phyloP scores from a whole-genome alignment of 2,329 filamentous ascomycete species.

The Rutstroemia sp. region DNA sequence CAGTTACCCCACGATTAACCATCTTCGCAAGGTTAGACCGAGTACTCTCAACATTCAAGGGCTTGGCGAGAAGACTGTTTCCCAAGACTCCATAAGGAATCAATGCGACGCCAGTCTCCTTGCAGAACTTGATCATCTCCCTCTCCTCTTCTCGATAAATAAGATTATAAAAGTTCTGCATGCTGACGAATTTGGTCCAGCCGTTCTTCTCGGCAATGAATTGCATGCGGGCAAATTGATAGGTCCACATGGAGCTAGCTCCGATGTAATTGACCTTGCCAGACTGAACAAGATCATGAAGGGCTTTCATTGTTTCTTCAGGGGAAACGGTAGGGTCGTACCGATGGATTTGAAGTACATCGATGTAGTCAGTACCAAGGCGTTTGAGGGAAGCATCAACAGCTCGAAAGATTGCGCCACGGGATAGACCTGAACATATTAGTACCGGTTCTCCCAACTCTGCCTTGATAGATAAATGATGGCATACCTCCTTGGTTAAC shows the following conservation, averaged over 20 bases:
- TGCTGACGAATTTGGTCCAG: conserved; percentile 47
- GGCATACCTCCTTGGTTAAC: conserved; percentile 31
- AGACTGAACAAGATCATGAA: conserved; percentile 48
- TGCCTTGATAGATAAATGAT: conserved; percentile 12
- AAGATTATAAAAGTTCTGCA: conserved; percentile 48
- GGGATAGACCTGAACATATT: conserved; percentile 41
- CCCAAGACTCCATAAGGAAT: conserved; percentile 24
- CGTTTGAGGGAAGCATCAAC: conserved; percentile 51
- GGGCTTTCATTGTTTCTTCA: conserved; percentile 52
- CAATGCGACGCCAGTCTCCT: conserved; percentile 34
- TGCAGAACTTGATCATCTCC: conserved; percentile 35
- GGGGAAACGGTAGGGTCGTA: conserved; percentile 41
- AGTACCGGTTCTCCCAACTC: background rate
- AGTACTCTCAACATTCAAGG: background rate
- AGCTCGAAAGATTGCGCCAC: conserved; percentile 55
- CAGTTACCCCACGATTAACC: background rate
- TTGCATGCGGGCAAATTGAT: conserved; percentile 41
- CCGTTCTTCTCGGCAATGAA: conserved; percentile 41
- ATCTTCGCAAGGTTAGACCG: background rate
- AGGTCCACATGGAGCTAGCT: conserved; percentile 38
- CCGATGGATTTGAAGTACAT: conserved; percentile 52
- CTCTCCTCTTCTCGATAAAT: conserved; percentile 49
- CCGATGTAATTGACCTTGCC: conserved; percentile 51
- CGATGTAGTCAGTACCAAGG: conserved; percentile 48
- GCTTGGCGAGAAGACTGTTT: conserved; percentile 17